These are phyloP conservation scores for Eruca vesicaria DNA, from an alignment of 441 rosid genomes.

Conservation along the genomic window DNA sequence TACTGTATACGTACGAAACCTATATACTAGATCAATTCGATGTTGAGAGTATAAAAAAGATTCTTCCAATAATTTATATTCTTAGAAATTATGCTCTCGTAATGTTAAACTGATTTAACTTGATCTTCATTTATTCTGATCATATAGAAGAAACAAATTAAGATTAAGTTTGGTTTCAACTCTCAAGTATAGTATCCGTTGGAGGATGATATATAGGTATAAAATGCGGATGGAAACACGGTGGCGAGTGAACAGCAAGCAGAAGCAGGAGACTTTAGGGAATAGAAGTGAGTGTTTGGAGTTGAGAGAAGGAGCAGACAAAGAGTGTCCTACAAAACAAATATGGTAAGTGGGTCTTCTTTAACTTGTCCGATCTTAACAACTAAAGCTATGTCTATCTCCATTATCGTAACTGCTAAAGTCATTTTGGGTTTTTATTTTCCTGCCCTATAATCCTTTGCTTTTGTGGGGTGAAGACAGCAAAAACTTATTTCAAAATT, in stretches of 20 bases:
- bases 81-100: neutral
- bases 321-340: constrained; percentile 34
- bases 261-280: constrained; percentile 11
- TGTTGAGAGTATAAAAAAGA: neutral
- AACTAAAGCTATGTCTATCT: constrained; percentile 36
- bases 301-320: constrained; percentile 9
- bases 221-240: constrained; percentile 8
- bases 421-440: neutral
- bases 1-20: neutral
- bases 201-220: neutral
- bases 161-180: neutral
- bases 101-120: too few relatives aligned
- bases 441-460: neutral
- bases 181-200: neutral
- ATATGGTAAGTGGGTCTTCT: constrained; percentile 30
- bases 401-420: constrained; percentile 36
- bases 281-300: neutral
- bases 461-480: constrained; percentile 12
- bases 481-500: neutral
- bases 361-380: constrained; percentile 34
- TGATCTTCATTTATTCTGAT: too few relatives aligned
- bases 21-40: neutral
- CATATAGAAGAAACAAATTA: neutral
- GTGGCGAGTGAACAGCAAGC: constrained; percentile 21
- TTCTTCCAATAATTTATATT: neutral